These are phyloP conservation scores for Chytridium lagenaria DNA, from an alignment of 371 early-diverging fungal genomes.

Conservation along the genomic window DNA sequence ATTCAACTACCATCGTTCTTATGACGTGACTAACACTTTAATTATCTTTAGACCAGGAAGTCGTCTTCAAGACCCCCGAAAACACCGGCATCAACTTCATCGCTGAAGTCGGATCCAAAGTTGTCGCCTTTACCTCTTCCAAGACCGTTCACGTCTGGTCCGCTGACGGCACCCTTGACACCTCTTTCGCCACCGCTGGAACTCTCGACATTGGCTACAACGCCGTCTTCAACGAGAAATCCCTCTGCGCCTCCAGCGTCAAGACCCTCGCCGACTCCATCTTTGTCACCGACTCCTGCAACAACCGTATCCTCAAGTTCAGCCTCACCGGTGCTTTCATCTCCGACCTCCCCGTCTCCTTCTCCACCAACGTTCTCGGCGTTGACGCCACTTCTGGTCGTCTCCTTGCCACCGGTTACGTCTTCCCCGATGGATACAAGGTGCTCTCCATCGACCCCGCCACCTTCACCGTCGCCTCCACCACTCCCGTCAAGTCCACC, in stretches of 20 bases:
- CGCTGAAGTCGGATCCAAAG: too few relatives aligned
- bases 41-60: neutral
- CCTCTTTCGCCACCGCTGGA: neutral
- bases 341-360: neutral
- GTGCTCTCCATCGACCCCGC: neutral
- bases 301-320: neutral
- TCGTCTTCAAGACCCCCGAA: neutral
- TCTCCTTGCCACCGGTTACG: too few relatives aligned
- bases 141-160: too few relatives aligned
- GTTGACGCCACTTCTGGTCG: neutral
- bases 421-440: too few relatives aligned
- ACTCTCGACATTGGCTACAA: neutral
- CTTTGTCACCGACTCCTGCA: conserved; percentile 10
- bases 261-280: neutral
- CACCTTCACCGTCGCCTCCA: neutral
- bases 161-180: neutral
- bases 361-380: neutral
- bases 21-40: neutral
- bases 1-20: neutral
- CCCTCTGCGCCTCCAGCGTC: neutral
- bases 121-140: too few relatives aligned
- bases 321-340: neutral
- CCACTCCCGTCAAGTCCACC: neutral
- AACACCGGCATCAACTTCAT: too few relatives aligned
- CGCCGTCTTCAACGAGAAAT: neutral